Evolutionary conservation across 73 alveolate genomes (phyloP).

Genomic region (Breviolum minutum): DNA sequence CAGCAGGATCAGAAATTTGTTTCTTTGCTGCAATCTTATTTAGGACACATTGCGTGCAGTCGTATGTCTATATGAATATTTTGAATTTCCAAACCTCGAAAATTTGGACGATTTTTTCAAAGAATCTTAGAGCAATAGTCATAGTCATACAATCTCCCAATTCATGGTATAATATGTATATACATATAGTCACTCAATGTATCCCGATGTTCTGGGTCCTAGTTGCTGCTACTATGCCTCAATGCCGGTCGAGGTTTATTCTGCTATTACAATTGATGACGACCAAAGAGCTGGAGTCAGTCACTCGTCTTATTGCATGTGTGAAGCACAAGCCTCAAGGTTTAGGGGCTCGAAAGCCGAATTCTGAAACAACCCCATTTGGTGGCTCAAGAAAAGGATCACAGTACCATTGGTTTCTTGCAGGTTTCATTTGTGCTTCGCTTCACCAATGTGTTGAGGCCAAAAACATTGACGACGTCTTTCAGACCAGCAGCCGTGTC

Average conservation of each 20-base stretch:
- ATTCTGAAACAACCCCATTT: too few species aligned
- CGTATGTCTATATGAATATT: neutral
- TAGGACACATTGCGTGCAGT: neutral
- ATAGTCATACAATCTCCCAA: too few species aligned
- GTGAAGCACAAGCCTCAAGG: too few species aligned
- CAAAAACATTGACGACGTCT: constrained; percentile 69
- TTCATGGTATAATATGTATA: too few species aligned
- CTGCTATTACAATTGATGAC: constrained; percentile 77
- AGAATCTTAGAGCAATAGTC: neutral
- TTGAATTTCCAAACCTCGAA: neutral
- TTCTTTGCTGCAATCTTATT: neutral
- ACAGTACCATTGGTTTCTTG: neutral
- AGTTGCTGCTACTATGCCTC: neutral
- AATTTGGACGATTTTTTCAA: neutral
- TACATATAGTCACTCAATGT: too few species aligned
- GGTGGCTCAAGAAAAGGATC: neutral
- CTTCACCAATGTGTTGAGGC: neutral
- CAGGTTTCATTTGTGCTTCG: neutral
- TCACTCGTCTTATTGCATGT: neutral
- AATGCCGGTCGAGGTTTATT: constrained; percentile 5
- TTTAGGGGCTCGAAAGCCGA: too few species aligned
- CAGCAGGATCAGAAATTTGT: constrained; percentile 53
- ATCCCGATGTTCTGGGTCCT: neutral
- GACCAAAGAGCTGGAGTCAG: constrained; percentile 72
- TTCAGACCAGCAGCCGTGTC: constrained; percentile 41